phyloP scores from a whole-genome alignment of 2,329 filamentous ascomycete genomes.

The Pyricularia grisea region DNA sequence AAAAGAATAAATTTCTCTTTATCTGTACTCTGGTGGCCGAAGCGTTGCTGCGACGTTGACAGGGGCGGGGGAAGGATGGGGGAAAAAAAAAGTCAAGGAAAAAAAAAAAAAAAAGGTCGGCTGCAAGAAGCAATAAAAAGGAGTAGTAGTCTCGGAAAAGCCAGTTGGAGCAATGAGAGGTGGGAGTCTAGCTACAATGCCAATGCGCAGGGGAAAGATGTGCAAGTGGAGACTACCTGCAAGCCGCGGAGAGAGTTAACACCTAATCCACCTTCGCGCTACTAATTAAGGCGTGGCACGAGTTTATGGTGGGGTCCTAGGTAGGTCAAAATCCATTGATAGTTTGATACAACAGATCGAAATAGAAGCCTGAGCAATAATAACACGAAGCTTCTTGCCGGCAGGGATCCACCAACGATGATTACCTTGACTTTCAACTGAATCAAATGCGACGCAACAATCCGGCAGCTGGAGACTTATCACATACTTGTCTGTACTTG shows the following conservation, averaged over 20 bases:
- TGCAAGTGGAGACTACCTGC: not conserved
- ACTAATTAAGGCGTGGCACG: not conserved
- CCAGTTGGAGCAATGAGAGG: not conserved
- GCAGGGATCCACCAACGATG: not conserved
- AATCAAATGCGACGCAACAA: not conserved
- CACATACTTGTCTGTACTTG: not conserved
- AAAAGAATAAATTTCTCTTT: not conserved
- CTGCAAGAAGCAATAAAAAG: not conserved
- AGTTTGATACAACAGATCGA: not conserved
- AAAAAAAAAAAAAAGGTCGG: not conserved
- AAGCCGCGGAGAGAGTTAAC: not conserved
- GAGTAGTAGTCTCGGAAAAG: not conserved
- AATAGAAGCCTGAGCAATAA: not conserved
- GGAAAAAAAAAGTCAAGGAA: not conserved
- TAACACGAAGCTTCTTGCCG: not conserved
- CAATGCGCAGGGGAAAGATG: not conserved
- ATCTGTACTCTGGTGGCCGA: slow-evolving; percentile 2
- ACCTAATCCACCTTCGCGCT: not conserved
- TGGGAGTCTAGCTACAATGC: not conserved
- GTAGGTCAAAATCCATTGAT: not conserved
- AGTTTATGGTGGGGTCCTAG: not conserved
- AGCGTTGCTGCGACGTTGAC: slow-evolving; percentile 2
- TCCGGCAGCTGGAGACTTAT: not conserved
- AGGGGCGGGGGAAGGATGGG: not conserved
- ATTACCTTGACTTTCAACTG: not conserved